Conservation (phyloP, 2,329 filamentous ascomycete genomes). For the Colletotrichum sp. region DNA sequence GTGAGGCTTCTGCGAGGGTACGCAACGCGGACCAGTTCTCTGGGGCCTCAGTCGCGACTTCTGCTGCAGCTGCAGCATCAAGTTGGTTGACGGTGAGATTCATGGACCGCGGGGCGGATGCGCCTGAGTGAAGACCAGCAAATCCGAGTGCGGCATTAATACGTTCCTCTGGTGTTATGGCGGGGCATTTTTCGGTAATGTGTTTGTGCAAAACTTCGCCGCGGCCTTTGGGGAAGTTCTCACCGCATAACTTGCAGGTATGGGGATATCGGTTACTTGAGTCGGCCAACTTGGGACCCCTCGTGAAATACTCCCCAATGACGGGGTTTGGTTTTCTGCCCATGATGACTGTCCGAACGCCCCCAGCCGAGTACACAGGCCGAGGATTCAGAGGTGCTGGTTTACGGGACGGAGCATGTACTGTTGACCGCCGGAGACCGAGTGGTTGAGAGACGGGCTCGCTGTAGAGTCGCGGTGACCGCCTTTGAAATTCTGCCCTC, state of each 20-base stretch:
- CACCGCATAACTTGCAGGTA: constrained; percentile 86
- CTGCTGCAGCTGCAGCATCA: constrained; percentile 10
- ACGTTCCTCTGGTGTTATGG: constrained; percentile 74
- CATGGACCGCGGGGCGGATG: constrained; percentile 17
- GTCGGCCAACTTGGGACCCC: constrained; percentile 85
- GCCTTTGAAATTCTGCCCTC: constrained; percentile 19
- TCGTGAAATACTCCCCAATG: constrained; percentile 86
- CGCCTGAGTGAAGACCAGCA: constrained; percentile 18
- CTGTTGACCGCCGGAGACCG: background rate
- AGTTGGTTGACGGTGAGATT: constrained; percentile 18
- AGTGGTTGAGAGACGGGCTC: background rate
- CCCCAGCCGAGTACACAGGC: background rate
- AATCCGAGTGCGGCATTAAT: constrained; percentile 62
- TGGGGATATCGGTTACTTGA: constrained; percentile 92
- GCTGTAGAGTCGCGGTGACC: constrained; percentile 11
- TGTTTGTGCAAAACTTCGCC: constrained; percentile 83
- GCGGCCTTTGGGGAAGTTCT: constrained; percentile 88
- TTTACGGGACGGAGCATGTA: background rate
- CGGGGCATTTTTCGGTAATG: constrained; percentile 85
- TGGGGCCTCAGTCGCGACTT: constrained; percentile 29
- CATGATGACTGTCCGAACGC: constrained; percentile 53
- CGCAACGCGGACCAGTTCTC: constrained; percentile 81
- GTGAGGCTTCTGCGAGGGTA: constrained; percentile 85
- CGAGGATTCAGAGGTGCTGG: background rate
- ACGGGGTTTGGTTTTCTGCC: constrained; percentile 83